Evolutionary conservation across 495 filamentous ascomycete species (phyloP).

Genomic region (Hypoxylon crocopeplum): DNA sequence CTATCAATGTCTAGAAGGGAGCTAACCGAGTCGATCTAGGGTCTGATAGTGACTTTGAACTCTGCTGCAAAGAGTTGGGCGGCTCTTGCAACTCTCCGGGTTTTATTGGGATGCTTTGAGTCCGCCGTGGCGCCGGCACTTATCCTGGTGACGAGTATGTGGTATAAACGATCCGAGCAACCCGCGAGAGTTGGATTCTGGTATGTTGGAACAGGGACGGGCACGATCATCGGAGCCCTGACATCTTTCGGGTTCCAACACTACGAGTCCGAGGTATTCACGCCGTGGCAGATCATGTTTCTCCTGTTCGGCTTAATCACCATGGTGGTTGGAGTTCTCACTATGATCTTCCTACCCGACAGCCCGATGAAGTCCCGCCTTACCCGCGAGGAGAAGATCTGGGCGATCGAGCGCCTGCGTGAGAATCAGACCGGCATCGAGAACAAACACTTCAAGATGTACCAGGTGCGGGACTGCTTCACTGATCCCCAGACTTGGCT

Average conservation of each 20-base stretch:
- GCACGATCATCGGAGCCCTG: slow-evolving; percentile 33
- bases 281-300: slow-evolving; percentile 51
- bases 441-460: slow-evolving; percentile 69
- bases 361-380: slow-evolving; percentile 56
- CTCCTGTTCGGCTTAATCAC: slow-evolving; percentile 50
- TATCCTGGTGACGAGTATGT: slow-evolving; percentile 43
- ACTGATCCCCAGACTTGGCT: slow-evolving; percentile 62
- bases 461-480: slow-evolving; percentile 65
- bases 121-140: slow-evolving; percentile 40
- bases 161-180: slow-evolving; percentile 44
- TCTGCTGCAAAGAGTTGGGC: slow-evolving; percentile 36
- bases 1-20: neutral
- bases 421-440: slow-evolving; percentile 71
- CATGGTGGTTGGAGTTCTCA: slow-evolving; percentile 41
- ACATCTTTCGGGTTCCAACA: slow-evolving; percentile 35
- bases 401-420: slow-evolving; percentile 64
- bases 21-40: slow-evolving; percentile 8
- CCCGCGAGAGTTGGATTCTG: slow-evolving; percentile 42
- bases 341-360: slow-evolving; percentile 53
- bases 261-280: slow-evolving; percentile 38
- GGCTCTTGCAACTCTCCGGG: slow-evolving; percentile 31
- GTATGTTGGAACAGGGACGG: slow-evolving; percentile 37
- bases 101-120: slow-evolving; percentile 39
- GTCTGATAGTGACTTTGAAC: slow-evolving; percentile 26
- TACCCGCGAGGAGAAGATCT: slow-evolving; percentile 53